phyloP scores from a whole-genome alignment of 164 flowering plant genomes.

The Magnolia kwangsiensis region DNA sequence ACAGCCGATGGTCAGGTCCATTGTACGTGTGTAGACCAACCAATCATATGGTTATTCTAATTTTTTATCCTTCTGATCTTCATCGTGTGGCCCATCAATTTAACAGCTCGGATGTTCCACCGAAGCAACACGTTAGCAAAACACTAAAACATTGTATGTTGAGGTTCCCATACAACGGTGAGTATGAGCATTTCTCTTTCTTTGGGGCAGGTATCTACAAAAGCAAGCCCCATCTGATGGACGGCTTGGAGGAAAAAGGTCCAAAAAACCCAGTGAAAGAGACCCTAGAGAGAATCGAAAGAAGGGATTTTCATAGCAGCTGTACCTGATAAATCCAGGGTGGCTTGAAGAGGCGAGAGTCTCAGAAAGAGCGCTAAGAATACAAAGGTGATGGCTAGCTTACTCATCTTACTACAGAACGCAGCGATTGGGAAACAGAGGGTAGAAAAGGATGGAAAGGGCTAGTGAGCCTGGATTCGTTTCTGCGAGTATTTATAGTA shows the following conservation, averaged over 20 bases:
- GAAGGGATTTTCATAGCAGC: neutral
- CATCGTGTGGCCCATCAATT: no score
- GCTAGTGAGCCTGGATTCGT: no score
- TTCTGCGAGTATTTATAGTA: no score
- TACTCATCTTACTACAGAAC: neutral
- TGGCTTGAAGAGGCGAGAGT: neutral
- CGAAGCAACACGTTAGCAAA: no score
- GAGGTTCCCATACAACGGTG: no score
- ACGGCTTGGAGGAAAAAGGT: neutral
- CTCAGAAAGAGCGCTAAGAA: neutral
- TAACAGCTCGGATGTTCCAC: no score
- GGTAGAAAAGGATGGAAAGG: no score
- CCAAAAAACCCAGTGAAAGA: neutral
- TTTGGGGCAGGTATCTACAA: neutral
- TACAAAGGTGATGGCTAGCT: neutral
- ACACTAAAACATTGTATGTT: neutral
- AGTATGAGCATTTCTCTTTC: neutral
- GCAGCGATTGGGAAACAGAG: no score
- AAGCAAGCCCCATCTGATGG: neutral
- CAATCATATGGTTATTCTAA: no score
- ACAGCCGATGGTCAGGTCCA: no score
- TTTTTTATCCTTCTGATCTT: no score
- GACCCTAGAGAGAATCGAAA: neutral
- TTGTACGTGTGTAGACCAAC: no score
- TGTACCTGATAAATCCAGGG: neutral